These are phyloP conservation scores for Trifolium pratense DNA, from an alignment of 306 rosid species.

Conservation along the genomic window DNA sequence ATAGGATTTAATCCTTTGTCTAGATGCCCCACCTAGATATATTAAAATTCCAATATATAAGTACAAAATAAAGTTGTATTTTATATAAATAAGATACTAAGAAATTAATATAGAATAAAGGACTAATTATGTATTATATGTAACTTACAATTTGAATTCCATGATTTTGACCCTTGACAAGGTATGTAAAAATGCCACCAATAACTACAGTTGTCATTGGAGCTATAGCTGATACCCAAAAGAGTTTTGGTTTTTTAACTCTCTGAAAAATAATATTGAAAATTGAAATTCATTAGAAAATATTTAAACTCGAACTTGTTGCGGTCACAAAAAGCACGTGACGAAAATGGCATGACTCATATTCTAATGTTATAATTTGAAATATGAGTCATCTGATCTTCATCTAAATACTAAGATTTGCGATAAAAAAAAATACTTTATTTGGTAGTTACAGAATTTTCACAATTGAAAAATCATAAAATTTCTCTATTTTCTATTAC, in stretches of 20 bases:
- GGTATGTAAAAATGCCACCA: constrained; percentile 63
- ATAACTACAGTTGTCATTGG: constrained; percentile 65
- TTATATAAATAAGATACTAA: background rate
- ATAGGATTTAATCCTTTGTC: constrained; percentile 77
- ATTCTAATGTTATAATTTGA: background rate
- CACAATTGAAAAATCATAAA: background rate
- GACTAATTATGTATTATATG: background rate
- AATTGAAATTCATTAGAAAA: constrained; percentile 6
- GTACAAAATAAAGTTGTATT: background rate
- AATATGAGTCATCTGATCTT: background rate
- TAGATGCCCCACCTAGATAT: constrained; percentile 74
- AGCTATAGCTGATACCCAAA: constrained; percentile 84
- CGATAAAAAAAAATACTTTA: background rate
- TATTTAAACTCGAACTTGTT: background rate
- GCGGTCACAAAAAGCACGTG: background rate
- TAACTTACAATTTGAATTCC: constrained; percentile 73
- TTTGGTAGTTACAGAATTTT: background rate
- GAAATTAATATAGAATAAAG: background rate
- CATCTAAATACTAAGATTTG: background rate
- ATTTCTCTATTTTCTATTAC: no score
- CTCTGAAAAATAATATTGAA: constrained; percentile 52
- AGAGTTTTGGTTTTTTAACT: constrained; percentile 62
- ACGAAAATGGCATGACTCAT: background rate
- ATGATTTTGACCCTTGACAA: constrained; percentile 58
- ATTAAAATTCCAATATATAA: background rate